These are phyloP conservation scores for Limonium bicolor DNA, from an alignment of 148 eudicot genomes.

Conservation along the genomic window DNA sequence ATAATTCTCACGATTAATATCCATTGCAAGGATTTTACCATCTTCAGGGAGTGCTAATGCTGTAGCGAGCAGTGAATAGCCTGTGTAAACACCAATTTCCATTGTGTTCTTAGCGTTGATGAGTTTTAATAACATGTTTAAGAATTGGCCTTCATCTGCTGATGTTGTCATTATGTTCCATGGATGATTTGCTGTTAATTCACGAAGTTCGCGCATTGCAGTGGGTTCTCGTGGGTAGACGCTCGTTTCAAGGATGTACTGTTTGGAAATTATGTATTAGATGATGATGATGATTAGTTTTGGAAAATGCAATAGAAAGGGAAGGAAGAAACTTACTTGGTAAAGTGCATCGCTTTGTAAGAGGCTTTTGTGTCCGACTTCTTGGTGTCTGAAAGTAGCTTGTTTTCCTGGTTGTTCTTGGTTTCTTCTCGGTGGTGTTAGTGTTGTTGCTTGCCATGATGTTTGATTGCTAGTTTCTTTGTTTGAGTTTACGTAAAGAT, in stretches of 20 bases:
- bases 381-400: constrained; percentile 35
- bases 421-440: constrained; percentile 11
- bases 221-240: constrained; percentile 84
- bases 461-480: neutral
- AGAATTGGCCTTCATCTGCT: constrained; percentile 24
- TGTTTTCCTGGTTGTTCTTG: constrained; percentile 9
- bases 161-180: constrained; percentile 36
- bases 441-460: neutral
- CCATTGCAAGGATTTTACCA: constrained; percentile 21
- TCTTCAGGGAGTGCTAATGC: constrained; percentile 23
- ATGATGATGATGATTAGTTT: neutral
- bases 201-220: constrained; percentile 81
- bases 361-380: constrained; percentile 87
- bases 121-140: constrained; percentile 16
- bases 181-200: constrained; percentile 86
- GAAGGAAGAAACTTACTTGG: constrained; percentile 29
- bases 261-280: neutral
- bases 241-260: constrained; percentile 91
- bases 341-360: constrained; percentile 77
- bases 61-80: constrained; percentile 27
- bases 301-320: neutral
- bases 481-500: neutral
- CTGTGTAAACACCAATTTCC: constrained; percentile 28
- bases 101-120: constrained; percentile 22
- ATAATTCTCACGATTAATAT: constrained; percentile 15